Conservation (phyloP, 805 yeast species). For the Ogataea pignaliae region DNA sequence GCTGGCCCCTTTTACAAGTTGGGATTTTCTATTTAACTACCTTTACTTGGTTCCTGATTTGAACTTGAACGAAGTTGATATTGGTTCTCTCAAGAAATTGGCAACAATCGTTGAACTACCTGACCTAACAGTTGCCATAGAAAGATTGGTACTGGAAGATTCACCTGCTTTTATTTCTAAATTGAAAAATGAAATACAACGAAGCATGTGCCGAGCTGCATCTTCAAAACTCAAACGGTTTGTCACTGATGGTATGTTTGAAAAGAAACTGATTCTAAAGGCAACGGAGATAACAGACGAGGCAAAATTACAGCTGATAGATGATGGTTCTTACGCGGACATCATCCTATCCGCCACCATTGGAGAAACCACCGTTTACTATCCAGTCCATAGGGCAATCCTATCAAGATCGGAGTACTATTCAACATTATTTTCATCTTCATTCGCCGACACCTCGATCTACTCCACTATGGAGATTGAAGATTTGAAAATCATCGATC, state of each 20-base stretch:
- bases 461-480: constrained; percentile 13
- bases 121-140: constrained; percentile 29
- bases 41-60: constrained; percentile 23
- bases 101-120: constrained; percentile 37
- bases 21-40: constrained; percentile 28
- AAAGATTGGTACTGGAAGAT: constrained; percentile 18
- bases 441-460: constrained; percentile 28
- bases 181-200: constrained; percentile 30
- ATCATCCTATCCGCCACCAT: constrained; percentile 35
- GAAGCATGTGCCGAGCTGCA: constrained; percentile 33
- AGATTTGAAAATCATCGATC: constrained; percentile 18
- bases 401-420: constrained; percentile 60
- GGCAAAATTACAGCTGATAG: not conserved
- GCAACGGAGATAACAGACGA: not conserved
- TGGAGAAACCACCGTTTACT: constrained; percentile 30
- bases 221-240: constrained; percentile 31
- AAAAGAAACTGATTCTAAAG: constrained; percentile 7
- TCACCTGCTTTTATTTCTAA: constrained; percentile 24
- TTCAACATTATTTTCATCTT: constrained; percentile 55
- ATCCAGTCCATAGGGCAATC: constrained; percentile 63
- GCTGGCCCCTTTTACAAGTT: constrained; percentile 25
- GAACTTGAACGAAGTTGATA: constrained; percentile 32
- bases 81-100: constrained; percentile 24
- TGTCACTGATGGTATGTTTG: constrained; percentile 23
- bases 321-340: constrained; percentile 38